Base-by-base conservation (phyloP, 176 grass and related monocot species). In the Calamus simplicifolius region DNA sequence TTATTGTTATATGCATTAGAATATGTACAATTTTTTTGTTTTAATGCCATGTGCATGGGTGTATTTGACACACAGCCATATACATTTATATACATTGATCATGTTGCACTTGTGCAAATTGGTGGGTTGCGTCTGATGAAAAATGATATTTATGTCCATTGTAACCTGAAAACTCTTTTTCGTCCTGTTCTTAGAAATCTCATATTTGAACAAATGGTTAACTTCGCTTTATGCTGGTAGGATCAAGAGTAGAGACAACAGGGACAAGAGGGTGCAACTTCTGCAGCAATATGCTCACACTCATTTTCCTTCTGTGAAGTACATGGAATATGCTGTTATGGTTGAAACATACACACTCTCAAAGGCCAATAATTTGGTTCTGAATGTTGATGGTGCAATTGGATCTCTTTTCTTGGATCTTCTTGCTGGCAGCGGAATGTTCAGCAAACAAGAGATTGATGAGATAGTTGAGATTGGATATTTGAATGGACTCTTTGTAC, bases 211-310 rank as follows among this genome's bases (percentile, higher is more conserved):
- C 35, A 12, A 12, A 43, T 43, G 8, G 5, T 16, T 52, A 4
- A 53, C 19, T 30, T 26, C n/a, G 43, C 5, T 62, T 48, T 38
- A 8, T 69, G 21, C 52, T 35, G 52, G 67, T 64, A 98, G 93
- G 75, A 98, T 98, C 56, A 98, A 98, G 81, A 98, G 87, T 77
- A 77, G 93, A 77, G 88, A 98, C 73, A 98, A 98, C 64, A 92
- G 93, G 64, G 93, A 98, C 52, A 98, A 98, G 70, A 81, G 93
- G 60, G 93, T 98, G 56, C 87, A 98, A 75, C 81, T 98, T 70
- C 76, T 98, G 51, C 92, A 91, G 48, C 49, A 98, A 79, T 98
- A 98, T 57, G 35, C 35, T 43, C 35, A 43, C 35, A 43, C 35
- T 43, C 8, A 43, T 43, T 43, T 43, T 8, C 35, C 35, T 43